Evolutionary conservation across 768 basidiomycete species (phyloP).

Genomic region (Exidia glandulosa): DNA sequence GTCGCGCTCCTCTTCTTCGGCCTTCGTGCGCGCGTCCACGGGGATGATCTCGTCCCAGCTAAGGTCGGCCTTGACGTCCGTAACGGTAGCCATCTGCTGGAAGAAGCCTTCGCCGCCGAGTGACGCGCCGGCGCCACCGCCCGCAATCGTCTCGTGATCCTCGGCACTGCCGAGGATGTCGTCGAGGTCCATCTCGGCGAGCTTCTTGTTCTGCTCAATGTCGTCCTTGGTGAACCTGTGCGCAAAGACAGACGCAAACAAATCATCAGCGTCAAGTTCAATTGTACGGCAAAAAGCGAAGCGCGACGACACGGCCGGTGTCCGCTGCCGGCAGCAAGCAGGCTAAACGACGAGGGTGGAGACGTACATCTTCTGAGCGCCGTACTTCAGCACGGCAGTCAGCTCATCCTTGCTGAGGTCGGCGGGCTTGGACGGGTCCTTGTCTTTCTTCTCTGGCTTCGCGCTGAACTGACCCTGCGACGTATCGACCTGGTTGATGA

Average conservation of each 20-base stretch:
- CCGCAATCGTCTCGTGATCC: conserved; percentile 87
- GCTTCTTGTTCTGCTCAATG: conserved; percentile 80
- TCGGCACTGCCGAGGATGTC: conserved; percentile 96
- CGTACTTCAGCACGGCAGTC: conserved; percentile 95
- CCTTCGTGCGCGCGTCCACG: conserved; percentile 73
- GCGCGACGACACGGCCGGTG: not conserved
- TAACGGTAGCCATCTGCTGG: conserved; percentile 87
- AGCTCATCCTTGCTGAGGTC: conserved; percentile 93
- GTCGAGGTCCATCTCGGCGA: conserved; percentile 98
- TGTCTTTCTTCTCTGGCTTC: conserved; percentile 47
- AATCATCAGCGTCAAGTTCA: not conserved
- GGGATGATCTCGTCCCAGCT: conserved; percentile 99
- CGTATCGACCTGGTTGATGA: conserved; percentile 99
- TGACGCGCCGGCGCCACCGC: conserved; percentile 65
- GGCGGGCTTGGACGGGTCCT: conserved; percentile 64
- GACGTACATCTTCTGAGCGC: conserved; percentile 89
- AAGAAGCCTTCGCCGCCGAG: conserved; percentile 98
- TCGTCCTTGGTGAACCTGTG: conserved; percentile 95
- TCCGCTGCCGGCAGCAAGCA: not conserved
- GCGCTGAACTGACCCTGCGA: conserved; percentile 91
- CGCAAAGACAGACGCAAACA: not conserved
- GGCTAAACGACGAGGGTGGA: too few species aligned
- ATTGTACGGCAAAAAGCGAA: not conserved
- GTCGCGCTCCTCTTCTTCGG: conserved; percentile 72
- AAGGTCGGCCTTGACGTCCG: conserved; percentile 98